Percentiles rank a stretch among this genome's conserved stretches.
These are phyloP conservation scores for Trichoderma koningiopsis DNA, from an alignment of 2,329 filamentous ascomycete genomes.

Conservation along the genomic window DNA sequence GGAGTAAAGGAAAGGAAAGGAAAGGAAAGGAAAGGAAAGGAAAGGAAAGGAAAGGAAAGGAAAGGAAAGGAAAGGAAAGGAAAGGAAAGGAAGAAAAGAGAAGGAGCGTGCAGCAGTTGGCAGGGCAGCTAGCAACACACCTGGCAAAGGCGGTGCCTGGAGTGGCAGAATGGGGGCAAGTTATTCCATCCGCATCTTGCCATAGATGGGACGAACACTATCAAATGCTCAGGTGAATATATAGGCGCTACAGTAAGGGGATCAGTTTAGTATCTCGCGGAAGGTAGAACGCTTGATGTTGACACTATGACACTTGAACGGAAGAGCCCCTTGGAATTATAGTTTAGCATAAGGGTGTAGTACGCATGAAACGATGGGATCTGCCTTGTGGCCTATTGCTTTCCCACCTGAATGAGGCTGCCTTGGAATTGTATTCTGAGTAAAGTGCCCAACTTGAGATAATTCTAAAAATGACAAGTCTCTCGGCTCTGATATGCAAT, in stretches of 20 bases:
- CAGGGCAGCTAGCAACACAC: not conserved
- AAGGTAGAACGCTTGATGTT: not conserved
- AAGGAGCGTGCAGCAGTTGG: not conserved
- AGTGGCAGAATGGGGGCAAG: constrained; percentile 20
- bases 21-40: no score
- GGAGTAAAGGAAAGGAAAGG: no score
- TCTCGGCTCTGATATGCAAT: not conserved
- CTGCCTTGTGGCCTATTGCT: not conserved
- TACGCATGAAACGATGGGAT: not conserved
- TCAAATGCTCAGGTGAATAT: not conserved
- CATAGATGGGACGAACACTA: not conserved
- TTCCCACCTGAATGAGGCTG: not conserved
- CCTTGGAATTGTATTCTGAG: not conserved
- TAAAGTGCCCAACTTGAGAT: not conserved
- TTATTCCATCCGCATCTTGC: constrained; percentile 15
- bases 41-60: not conserved
- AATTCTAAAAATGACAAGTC: not conserved
- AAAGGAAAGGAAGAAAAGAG: no score
- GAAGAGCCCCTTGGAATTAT: not conserved
- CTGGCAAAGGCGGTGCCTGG: constrained; percentile 9
- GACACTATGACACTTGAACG: not conserved
- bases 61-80: not conserved
- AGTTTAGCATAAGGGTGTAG: not conserved
- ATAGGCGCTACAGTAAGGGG: not conserved
- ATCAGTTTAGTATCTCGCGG: not conserved